A percentile compares a stretch with the other conserved stretches of the same genome.
These are phyloP conservation scores for Macadamia tetraphylla DNA, from an alignment of 164 flowering plant species.

Conservation along the genomic window DNA sequence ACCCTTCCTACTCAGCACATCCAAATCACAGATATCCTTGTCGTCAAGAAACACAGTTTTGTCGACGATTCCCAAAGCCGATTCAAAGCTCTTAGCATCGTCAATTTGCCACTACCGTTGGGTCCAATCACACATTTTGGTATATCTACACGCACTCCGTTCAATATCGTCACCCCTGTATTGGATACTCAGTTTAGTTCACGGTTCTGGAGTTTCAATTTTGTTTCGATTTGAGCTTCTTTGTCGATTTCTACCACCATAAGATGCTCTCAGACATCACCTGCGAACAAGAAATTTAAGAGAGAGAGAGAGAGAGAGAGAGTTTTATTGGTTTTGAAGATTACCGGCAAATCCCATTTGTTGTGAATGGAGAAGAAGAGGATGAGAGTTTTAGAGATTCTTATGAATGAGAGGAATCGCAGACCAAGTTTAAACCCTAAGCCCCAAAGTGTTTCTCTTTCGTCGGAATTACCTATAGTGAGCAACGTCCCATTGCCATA, in stretches of 20 bases:
- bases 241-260: constrained; percentile 10
- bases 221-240: background rate
- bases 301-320: background rate
- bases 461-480: too few species aligned
- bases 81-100: constrained; percentile 29
- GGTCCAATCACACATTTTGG: constrained; percentile 25
- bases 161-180: constrained; percentile 15
- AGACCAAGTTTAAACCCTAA: too few species aligned
- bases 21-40: constrained; percentile 20
- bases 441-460: too few species aligned
- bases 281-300: too few species aligned
- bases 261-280: constrained; percentile 10
- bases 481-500: too few species aligned
- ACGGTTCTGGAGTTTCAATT: constrained; percentile 18
- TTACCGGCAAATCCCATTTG: too few species aligned
- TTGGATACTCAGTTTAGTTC: constrained; percentile 12
- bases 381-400: too few species aligned
- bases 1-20: constrained; percentile 11
- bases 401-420: too few species aligned
- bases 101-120: constrained; percentile 35
- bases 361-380: too few species aligned
- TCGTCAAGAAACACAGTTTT: constrained; percentile 25
- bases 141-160: constrained; percentile 18
- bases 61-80: constrained; percentile 29
- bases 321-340: too few species aligned